Base-by-base conservation (phyloP, 2,329 filamentous ascomycete genomes). In the Verticillium nubilum region DNA sequence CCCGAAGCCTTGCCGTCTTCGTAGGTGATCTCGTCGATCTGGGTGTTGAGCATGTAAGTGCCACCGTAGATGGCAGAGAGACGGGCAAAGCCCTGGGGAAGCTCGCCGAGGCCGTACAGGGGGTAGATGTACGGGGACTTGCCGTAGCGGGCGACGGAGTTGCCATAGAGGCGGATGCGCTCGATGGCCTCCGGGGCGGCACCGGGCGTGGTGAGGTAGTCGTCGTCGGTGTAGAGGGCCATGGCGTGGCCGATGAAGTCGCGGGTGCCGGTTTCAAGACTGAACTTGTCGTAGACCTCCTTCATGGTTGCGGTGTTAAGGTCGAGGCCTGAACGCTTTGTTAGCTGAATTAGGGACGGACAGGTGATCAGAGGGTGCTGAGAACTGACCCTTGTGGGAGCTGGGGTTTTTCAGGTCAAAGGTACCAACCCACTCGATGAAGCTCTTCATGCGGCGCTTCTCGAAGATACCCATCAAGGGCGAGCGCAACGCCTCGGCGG, bases 111-210 rank as follows among this genome's bases (percentile, higher is more conserved):
- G 63, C 95, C 95, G 79, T 99, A 99, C 31, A 98, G 87, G 55
- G 95, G 96, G 83, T 99, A 99, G 80, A 99, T 98, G 82, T 98
- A 99, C 53, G 95, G 96, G 13, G 93, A 98, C 79, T 97, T 98
- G 77, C 95, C 95, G 77, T 98, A 98, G 64, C 94, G 87, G 57
- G 93, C 92, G 78, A 99, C 96, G 29, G 93, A 97, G 84, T 97
- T 97, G 68, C 94, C 96, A 77, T 99, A 99, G 54, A 99, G 84
- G 66, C 91, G 87, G 74, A 99, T 97, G 68, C 94, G 92, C 76
- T 94, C 86, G 68, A 99, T 90, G 59, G 91, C 87, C 73, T 97
- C 92, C 67, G 89, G 87, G 52, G 93, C 92, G 70, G 81, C 80
- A 65, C 93, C 93, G 56, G 82, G 78, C 64, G 83, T 76, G 66